These are phyloP conservation scores for Coprinopsis strossmayeri DNA, from an alignment of 768 basidiomycete species.

Conservation along the genomic window DNA sequence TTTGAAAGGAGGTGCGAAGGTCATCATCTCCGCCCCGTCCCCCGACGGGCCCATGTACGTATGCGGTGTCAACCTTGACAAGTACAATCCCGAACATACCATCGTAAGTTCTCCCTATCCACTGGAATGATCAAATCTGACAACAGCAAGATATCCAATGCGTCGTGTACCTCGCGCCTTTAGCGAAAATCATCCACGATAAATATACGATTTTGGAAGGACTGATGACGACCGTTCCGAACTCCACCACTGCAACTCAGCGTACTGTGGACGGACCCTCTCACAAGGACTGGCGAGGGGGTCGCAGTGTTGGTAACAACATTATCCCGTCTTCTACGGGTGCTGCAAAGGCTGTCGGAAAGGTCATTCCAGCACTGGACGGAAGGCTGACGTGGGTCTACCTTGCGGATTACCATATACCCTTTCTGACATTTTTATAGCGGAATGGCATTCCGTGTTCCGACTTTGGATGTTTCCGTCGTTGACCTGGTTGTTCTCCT, in stretches of 20 bases:
- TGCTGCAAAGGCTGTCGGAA: conserved; percentile 98
- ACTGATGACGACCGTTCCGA: conserved; percentile 98
- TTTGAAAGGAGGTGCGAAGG: conserved; percentile 99
- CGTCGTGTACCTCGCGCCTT: conserved; percentile 99
- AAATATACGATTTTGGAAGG: conserved; percentile 95
- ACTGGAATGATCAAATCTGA: not conserved
- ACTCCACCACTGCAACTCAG: conserved; percentile 93
- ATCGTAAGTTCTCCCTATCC: conserved; percentile 40
- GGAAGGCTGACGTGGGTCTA: conserved; percentile 91
- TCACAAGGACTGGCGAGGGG: conserved; percentile 95
- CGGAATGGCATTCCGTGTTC: conserved; percentile 96
- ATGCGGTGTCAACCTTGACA: conserved; percentile 90
- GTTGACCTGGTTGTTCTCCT: conserved; percentile 94
- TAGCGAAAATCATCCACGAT: conserved; percentile 98
- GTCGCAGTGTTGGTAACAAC: conserved; percentile 94
- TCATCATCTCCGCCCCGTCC: conserved; percentile 98
- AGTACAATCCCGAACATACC: conserved; percentile 81
- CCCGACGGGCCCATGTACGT: conserved; percentile 95
- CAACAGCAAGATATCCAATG: conserved; percentile 78
- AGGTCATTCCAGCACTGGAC: conserved; percentile 94
- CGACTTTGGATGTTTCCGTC: conserved; percentile 93
- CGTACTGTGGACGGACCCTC: conserved; percentile 95
- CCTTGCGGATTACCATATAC: conserved; percentile 3
- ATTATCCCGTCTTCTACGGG: conserved; percentile 99
- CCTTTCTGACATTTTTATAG: conserved; percentile 24